Percentiles rank a stretch among this genome's conserved stretches.
These are phyloP conservation scores for Hypoxylon sp. DNA, from an alignment of 2,329 filamentous ascomycete species.

Conservation along the genomic window DNA sequence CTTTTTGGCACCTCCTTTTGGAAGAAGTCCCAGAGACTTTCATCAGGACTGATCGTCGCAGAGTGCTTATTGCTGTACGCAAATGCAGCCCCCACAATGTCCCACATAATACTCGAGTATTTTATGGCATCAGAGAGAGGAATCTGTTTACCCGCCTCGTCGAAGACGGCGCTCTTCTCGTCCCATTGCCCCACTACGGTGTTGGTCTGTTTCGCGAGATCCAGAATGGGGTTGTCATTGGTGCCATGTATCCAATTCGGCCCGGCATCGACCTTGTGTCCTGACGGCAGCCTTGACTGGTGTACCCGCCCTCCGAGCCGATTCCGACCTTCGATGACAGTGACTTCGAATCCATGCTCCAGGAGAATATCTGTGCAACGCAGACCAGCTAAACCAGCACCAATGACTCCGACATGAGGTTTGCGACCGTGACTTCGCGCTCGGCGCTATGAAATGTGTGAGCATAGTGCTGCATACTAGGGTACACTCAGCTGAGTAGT, in stretches of 20 bases:
- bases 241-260: slow-evolving; percentile 88
- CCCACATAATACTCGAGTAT: slow-evolving; percentile 71
- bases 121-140: slow-evolving; percentile 59
- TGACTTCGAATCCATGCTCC: slow-evolving; percentile 73
- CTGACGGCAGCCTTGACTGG: slow-evolving; percentile 62
- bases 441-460: slow-evolving; percentile 47
- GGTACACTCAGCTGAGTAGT: slow-evolving; percentile 49
- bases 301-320: slow-evolving; percentile 75
- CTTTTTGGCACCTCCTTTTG: slow-evolving; percentile 58
- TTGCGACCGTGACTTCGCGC: slow-evolving; percentile 48
- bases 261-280: slow-evolving; percentile 67
- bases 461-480: slow-evolving; percentile 39
- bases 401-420: slow-evolving; percentile 74
- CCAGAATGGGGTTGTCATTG: slow-evolving; percentile 75
- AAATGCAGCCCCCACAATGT: slow-evolving; percentile 76
- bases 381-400: slow-evolving; percentile 78
- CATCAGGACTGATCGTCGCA: slow-evolving; percentile 59
- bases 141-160: slow-evolving; percentile 67
- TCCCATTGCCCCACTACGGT: slow-evolving; percentile 65
- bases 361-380: slow-evolving; percentile 77
- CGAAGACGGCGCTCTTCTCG: slow-evolving; percentile 66
- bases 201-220: slow-evolving; percentile 72
- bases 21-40: slow-evolving; percentile 69
- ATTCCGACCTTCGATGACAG: slow-evolving; percentile 75
- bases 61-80: slow-evolving; percentile 71